phyloP scores from a whole-genome alignment of 768 basidiomycete species.

The Leucocoprinus birnbaumii region DNA sequence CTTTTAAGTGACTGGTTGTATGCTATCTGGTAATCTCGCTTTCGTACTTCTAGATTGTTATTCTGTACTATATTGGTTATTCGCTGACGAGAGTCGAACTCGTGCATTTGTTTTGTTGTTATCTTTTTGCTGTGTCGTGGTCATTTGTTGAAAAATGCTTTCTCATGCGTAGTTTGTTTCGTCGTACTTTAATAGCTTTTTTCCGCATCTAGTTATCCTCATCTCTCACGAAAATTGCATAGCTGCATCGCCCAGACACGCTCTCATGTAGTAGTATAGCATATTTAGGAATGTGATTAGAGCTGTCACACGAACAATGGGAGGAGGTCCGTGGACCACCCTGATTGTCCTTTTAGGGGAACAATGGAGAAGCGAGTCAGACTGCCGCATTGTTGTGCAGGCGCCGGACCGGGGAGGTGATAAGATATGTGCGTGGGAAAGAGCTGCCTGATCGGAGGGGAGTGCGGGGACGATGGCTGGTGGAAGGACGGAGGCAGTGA shows the following conservation, averaged over 20 bases:
- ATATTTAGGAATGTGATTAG: no score
- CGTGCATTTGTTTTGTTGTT: not conserved
- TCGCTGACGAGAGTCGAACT: not conserved
- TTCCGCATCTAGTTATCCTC: no score
- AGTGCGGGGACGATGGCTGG: not conserved
- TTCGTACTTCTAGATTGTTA: constrained; percentile 13
- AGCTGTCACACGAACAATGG: no score
- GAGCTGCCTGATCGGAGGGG: not conserved
- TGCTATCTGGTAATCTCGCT: constrained; percentile 20
- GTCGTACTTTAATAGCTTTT: no score
- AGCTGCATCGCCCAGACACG: not conserved
- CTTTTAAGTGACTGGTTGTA: constrained; percentile 7
- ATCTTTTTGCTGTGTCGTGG: not conserved
- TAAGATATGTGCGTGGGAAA: not conserved
- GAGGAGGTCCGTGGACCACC: not conserved
- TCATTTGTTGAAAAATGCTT: no score
- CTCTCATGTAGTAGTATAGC: not conserved
- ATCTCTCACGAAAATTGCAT: no score
- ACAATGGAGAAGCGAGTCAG: constrained; percentile 2
- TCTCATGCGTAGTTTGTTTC: no score
- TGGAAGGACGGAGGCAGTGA: no score
- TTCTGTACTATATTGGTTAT: constrained; percentile 1
- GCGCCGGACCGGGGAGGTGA: not conserved
- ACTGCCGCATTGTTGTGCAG: no score
- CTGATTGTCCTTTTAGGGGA: not conserved